Conservation (phyloP, 495 filamentous ascomycete species). For the Xylaria palmicola region DNA sequence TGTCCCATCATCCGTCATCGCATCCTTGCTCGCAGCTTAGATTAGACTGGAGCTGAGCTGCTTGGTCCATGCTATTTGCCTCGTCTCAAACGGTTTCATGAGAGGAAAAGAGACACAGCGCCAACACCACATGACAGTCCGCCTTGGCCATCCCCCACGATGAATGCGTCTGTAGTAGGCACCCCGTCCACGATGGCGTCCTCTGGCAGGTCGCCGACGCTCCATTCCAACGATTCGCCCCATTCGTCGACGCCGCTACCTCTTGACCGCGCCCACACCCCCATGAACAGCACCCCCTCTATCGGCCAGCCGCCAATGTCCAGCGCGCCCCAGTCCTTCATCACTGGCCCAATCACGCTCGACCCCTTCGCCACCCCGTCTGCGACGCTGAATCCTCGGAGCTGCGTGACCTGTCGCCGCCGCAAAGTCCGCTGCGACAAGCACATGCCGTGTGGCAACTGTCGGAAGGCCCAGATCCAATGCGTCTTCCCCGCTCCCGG, state of each 20-base stretch:
- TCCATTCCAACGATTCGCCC: constrained; percentile 2
- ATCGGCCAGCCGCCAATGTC: not conserved
- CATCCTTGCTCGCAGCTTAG: too few species aligned
- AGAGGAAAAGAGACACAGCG: too few species aligned
- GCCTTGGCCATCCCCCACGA: not conserved
- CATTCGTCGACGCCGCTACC: constrained; percentile 5
- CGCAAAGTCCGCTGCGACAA: constrained; percentile 91
- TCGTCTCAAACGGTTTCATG: not conserved
- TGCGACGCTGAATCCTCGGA: constrained; percentile 59
- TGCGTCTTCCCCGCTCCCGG: constrained; percentile 84
- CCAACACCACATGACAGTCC: not conserved
- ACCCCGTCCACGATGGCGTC: constrained; percentile 12
- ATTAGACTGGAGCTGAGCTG: too few species aligned
- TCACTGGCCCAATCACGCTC: constrained; percentile 40
- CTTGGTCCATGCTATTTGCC: not conserved
- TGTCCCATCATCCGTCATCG: too few species aligned
- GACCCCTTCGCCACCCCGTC: constrained; percentile 41
- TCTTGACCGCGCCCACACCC: not conserved
- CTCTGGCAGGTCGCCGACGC: not conserved
- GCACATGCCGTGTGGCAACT: constrained; percentile 78
- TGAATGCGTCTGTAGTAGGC: constrained; percentile 1
- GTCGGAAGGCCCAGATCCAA: constrained; percentile 70
- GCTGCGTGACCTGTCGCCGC: constrained; percentile 80
- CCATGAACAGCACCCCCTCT: not conserved
- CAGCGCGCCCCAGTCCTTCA: constrained; percentile 1